Evolutionary conservation across 257 asterid genomes (phyloP).

Genomic region (Solanum corneliomulleri): DNA sequence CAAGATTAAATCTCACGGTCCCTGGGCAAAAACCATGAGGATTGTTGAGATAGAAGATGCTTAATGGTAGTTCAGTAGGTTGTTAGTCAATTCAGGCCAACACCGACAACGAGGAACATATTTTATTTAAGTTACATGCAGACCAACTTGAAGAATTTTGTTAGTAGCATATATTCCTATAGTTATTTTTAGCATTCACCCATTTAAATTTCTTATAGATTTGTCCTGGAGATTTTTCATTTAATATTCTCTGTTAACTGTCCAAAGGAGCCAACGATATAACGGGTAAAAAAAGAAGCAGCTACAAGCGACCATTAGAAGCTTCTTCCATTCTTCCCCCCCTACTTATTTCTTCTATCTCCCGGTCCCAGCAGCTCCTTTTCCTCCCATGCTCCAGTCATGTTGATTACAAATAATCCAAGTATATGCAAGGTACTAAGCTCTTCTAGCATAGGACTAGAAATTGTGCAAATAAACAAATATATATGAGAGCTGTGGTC

Average conservation of each 20-base stretch:
- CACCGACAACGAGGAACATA: neutral
- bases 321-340: too few species aligned
- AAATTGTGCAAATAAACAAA: neutral
- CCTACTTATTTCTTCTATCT: neutral
- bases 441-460: neutral
- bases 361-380: neutral
- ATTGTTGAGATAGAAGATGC: neutral
- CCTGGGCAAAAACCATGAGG: conserved; percentile 30
- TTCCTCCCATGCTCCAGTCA: neutral
- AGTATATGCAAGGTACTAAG: neutral
- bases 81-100: neutral
- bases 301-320: neutral
- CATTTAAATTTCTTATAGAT: neutral
- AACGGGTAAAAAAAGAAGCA: neutral
- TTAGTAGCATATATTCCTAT: neutral
- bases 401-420: neutral
- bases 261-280: neutral
- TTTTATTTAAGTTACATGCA: neutral
- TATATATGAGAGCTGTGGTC: neutral
- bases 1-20: conserved; percentile 86
- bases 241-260: neutral
- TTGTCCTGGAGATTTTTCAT: neutral
- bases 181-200: neutral
- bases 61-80: neutral
- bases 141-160: neutral